Evolutionary conservation across 1,284 basidiomycete species (phyloP).

Genomic region (Chondrostereum purpureum): DNA sequence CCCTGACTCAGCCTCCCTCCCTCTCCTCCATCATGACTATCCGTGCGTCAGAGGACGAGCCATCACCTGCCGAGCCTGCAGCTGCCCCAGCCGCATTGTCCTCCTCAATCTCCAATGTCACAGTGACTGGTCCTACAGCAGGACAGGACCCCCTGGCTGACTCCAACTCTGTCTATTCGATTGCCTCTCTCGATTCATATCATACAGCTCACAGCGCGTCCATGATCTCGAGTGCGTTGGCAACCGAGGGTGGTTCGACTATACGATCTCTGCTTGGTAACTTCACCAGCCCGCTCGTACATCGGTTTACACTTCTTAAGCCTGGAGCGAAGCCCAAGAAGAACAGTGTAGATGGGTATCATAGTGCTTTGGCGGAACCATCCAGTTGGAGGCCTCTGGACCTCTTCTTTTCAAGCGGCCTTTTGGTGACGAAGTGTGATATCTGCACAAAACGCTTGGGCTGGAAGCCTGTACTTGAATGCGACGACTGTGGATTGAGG

Average conservation of each 20-base stretch:
- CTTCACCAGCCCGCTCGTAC: constrained; percentile 47
- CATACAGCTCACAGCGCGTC: constrained; percentile 55
- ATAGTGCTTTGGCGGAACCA: constrained; percentile 18
- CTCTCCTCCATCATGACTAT: constrained; percentile 72
- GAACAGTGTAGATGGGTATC: constrained; percentile 24
- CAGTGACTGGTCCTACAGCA: constrained; percentile 18
- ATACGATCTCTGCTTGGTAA: constrained; percentile 40
- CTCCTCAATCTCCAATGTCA: constrained; percentile 20
- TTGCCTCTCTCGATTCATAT: constrained; percentile 61
- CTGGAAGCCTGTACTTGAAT: constrained; percentile 79
- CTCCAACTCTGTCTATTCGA: constrained; percentile 46
- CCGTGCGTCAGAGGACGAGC: constrained; percentile 39
- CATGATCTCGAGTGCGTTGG: constrained; percentile 51
- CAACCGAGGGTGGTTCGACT: constrained; percentile 68
- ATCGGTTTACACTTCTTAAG: constrained; percentile 82
- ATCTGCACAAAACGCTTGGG: constrained; percentile 77
- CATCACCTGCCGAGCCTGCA: constrained; percentile 25
- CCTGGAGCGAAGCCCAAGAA: constrained; percentile 57
- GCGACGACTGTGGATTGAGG: constrained; percentile 81
- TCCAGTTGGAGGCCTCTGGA: constrained; percentile 68
- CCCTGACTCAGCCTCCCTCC: constrained; percentile 40
- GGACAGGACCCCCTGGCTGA: constrained; percentile 25
- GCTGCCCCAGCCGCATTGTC: constrained; percentile 19
- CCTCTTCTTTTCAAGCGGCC: constrained; percentile 64
- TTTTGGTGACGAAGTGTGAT: constrained; percentile 72